Percentiles rank a stretch among this genome's conserved stretches.
These are phyloP conservation scores for Aspergillus campestris DNA, from an alignment of 495 filamentous ascomycete species.

Conservation along the genomic window DNA sequence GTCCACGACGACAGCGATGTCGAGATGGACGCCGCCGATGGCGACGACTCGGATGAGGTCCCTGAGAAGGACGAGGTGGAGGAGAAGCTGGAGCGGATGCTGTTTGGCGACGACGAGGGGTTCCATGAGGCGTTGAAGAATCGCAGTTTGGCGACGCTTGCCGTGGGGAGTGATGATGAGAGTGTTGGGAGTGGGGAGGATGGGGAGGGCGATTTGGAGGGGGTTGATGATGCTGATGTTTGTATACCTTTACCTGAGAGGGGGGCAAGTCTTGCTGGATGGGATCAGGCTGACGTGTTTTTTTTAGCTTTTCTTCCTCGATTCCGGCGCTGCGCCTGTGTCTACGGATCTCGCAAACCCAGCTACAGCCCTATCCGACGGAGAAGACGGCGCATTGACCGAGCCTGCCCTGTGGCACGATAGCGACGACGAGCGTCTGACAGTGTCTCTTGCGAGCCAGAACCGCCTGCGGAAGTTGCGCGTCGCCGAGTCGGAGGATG, in stretches of 20 bases:
- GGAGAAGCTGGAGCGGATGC: slow-evolving; percentile 71
- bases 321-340: slow-evolving; percentile 46
- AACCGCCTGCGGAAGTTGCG: slow-evolving; percentile 73
- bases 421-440: slow-evolving; percentile 86
- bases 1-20: slow-evolving; percentile 19
- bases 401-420: slow-evolving; percentile 73
- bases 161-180: slow-evolving; percentile 25
- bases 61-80: slow-evolving; percentile 72
- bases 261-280: slow-evolving; percentile 3
- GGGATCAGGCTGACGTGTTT: slow-evolving; percentile 15
- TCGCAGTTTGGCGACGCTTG: slow-evolving; percentile 25
- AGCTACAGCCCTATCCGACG: slow-evolving; percentile 24
- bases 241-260: slow-evolving; percentile 10
- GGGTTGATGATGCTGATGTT: slow-evolving; percentile 58
- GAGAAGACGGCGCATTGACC: slow-evolving; percentile 25
- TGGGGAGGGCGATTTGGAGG: slow-evolving; percentile 28
- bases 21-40: slow-evolving; percentile 23
- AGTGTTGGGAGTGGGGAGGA: slow-evolving; percentile 23
- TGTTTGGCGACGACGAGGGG: slow-evolving; percentile 76
- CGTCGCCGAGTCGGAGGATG: slow-evolving; percentile 68
- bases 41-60: slow-evolving; percentile 22
- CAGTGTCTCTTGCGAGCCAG: slow-evolving; percentile 68
- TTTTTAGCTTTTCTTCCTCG: slow-evolving; percentile 59
- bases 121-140: slow-evolving; percentile 63
- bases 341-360: slow-evolving; percentile 35